Base-by-base conservation (phyloP, 2,329 filamentous ascomycete genomes). In the Pseudogymnoascus sp. region DNA sequence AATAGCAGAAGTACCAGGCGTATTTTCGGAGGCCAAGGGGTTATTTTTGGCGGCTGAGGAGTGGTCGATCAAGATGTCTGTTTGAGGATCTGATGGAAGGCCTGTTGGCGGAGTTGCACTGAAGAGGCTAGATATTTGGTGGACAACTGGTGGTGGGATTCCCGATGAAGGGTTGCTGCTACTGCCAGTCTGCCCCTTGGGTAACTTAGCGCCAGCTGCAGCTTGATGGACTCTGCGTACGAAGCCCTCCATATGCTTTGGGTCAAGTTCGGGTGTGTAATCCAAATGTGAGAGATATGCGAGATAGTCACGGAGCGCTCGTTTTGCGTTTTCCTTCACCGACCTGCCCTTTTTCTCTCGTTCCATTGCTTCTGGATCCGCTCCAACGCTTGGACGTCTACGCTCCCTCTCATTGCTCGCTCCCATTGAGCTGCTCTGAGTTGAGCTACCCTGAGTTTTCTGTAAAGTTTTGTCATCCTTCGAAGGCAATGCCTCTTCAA, bases 241-340 rank as follows among this genome's bases (percentile, higher is more conserved):
- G 65, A 84, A 84, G 43, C 82, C 81, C 62, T 76, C 73, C 3
- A 74, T 75, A 38, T 76, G 66, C 61, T 72, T 71, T 31, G 68
- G 62, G 61, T 71, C 69, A 62, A 74, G 68, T 14, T 72, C 72
- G 60, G 90, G 89, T 0, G 90, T 89, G 75, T 95, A 95, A 70
- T 95, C 89, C 66, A 95, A 87, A 64, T 86, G 80, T 0, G 85
- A 84, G 40, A 96, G 77, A 71, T 90, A 95, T 22, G 83, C 79
- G 69, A 87, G 78, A 72, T 89, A 92, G 75, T 95, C 90, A 64
- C 87, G 83, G 22, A 95, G 76, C 0, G 90, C 90, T 62, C 87
- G 83, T 74, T 90, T 93, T 3, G 90, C 90, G 74, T 89, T 87
- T 0, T 82, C 81, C 69, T 90, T 89, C 67, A 93, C 87, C 26